These are phyloP conservation scores for Thalassiosira sp. DNA, from an alignment of 352 stramenopile species.

Conservation along the genomic window DNA sequence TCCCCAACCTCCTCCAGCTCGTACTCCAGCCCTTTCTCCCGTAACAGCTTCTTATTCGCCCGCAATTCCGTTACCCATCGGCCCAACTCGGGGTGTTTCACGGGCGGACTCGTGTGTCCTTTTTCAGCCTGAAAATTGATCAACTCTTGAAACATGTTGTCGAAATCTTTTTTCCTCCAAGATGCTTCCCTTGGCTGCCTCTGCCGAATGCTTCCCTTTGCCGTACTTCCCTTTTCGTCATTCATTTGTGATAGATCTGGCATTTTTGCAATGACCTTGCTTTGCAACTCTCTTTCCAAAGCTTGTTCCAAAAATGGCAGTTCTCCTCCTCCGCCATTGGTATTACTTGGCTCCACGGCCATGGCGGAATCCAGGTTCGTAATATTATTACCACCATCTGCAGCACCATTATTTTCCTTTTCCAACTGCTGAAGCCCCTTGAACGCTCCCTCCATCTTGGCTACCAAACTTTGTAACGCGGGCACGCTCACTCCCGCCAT, in stretches of 20 bases:
- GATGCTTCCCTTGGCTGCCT: not conserved
- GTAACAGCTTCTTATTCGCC: slow-evolving; percentile 5
- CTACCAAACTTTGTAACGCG: slow-evolving; percentile 9
- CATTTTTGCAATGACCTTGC: slow-evolving; percentile 6
- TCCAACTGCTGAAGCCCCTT: slow-evolving; percentile 2
- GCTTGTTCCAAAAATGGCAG: slow-evolving; percentile 18
- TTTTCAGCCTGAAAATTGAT: slow-evolving; percentile 14
- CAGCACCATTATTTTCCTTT: not conserved
- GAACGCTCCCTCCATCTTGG: slow-evolving; percentile 31
- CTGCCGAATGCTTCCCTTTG: not conserved
- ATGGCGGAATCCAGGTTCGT: not conserved
- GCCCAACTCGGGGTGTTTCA: slow-evolving; percentile 20
- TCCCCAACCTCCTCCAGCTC: not conserved
- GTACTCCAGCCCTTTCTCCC: slow-evolving; percentile 9
- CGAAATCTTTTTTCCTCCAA: slow-evolving; percentile 10
- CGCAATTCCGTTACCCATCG: slow-evolving; percentile 24
- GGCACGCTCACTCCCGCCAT: slow-evolving; percentile 18
- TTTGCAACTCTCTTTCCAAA: slow-evolving; percentile 7
- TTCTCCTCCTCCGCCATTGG: not conserved
- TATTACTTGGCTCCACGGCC: not conserved
- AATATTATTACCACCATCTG: not conserved
- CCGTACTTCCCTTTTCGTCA: too few species aligned
- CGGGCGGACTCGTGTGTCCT: slow-evolving; percentile 7
- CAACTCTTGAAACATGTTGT: slow-evolving; percentile 15
- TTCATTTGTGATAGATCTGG: not conserved